phyloP scores from a whole-genome alignment of 257 asterid species.

The Agastache rugosa region DNA sequence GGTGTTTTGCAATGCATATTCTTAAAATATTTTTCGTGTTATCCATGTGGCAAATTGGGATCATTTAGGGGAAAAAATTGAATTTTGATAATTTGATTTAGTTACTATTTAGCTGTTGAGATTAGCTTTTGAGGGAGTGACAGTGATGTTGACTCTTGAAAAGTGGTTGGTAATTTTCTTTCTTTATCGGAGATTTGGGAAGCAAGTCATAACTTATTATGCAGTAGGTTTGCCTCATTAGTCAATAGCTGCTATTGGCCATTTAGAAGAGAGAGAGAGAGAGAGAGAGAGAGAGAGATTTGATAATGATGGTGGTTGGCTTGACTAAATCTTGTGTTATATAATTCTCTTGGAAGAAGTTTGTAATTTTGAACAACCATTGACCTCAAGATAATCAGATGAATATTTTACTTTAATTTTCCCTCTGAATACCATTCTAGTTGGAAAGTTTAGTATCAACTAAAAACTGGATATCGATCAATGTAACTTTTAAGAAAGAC shows the following conservation, averaged over 20 bases:
- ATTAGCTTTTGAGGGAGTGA: constrained; percentile 25
- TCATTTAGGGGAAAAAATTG: constrained; percentile 23
- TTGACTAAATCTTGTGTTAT: constrained; percentile 19
- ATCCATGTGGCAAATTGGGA: background rate
- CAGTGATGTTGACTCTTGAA: constrained; percentile 30
- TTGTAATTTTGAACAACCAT: constrained; percentile 28
- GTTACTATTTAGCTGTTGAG: constrained; percentile 27
- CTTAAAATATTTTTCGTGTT: background rate
- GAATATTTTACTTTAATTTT: constrained; percentile 15
- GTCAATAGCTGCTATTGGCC: constrained; percentile 9
- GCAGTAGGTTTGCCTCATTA: constrained; percentile 9
- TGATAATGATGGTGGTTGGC: constrained; percentile 32
- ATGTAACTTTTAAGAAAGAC: background rate
- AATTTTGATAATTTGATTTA: constrained; percentile 16
- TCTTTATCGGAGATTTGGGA: constrained; percentile 22
- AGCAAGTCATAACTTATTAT: constrained; percentile 20
- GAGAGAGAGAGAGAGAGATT: constrained; percentile 32
- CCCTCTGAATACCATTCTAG: constrained; percentile 10
- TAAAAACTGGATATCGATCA: background rate
- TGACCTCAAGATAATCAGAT: constrained; percentile 32
- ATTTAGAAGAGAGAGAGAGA: constrained; percentile 3
- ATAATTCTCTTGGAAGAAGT: constrained; percentile 5
- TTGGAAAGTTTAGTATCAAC: constrained; percentile 21
- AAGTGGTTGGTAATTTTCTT: constrained; percentile 24
- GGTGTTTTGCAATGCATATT: background rate